Evolutionary conservation across 805 yeast species (phyloP).

Genomic region (Ogataea thermomethanolica): DNA sequence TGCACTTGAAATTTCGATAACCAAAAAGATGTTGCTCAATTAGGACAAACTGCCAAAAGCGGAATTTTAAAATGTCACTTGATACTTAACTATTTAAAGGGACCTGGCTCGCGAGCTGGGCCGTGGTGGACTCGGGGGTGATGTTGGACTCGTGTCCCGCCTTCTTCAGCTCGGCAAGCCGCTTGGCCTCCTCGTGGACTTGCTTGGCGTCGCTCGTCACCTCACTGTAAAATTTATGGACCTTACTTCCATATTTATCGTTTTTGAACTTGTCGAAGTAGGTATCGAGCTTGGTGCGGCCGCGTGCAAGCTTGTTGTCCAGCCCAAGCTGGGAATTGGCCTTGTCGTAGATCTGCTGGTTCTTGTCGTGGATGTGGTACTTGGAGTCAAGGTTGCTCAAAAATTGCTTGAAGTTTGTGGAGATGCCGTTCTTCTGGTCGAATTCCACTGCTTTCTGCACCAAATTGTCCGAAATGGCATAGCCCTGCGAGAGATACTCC

Average conservation of each 20-base stretch:
- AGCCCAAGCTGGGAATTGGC: slow-evolving; percentile 42
- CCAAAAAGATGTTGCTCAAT: slow-evolving; percentile 14
- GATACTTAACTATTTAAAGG: slow-evolving; percentile 6
- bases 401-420: slow-evolving; percentile 54
- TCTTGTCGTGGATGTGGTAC: slow-evolving; percentile 58
- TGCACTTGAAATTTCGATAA: slow-evolving; percentile 15
- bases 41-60: slow-evolving; percentile 17
- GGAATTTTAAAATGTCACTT: neutral
- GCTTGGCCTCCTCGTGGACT: slow-evolving; percentile 70
- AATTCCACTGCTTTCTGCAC: slow-evolving; percentile 57
- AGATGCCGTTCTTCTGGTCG: slow-evolving; percentile 62
- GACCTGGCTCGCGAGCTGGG: slow-evolving; percentile 21
- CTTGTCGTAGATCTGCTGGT: slow-evolving; percentile 30
- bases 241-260: slow-evolving; percentile 51
- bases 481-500: slow-evolving; percentile 72
- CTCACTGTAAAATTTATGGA: slow-evolving; percentile 57
- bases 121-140: slow-evolving; percentile 15
- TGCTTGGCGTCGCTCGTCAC: slow-evolving; percentile 54
- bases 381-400: slow-evolving; percentile 52
- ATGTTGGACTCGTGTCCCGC: slow-evolving; percentile 16
- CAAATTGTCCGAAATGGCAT: slow-evolving; percentile 58
- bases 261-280: slow-evolving; percentile 46
- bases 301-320: slow-evolving; percentile 36
- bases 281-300: slow-evolving; percentile 37
- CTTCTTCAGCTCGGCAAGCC: slow-evolving; percentile 61